These are phyloP conservation scores for Pythium pyrilobum DNA, from an alignment of 352 stramenopile species.

Conservation along the genomic window DNA sequence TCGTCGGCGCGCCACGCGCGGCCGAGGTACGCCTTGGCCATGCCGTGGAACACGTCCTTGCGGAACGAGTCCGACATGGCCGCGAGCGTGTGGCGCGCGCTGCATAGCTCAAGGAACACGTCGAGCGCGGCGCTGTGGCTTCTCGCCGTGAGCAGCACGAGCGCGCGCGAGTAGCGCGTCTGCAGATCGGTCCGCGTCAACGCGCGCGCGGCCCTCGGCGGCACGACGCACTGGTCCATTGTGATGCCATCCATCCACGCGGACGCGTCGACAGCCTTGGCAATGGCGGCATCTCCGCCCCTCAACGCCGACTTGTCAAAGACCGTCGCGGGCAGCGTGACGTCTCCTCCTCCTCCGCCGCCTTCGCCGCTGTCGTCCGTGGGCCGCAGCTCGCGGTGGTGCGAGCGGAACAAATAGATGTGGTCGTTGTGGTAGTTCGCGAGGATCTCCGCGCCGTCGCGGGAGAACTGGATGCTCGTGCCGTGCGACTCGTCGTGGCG, in stretches of 20 bases:
- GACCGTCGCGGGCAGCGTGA: background rate
- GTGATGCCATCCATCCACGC: slow-evolving; percentile 11
- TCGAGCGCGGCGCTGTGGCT: slow-evolving; percentile 37
- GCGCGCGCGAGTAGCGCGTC: slow-evolving; percentile 21
- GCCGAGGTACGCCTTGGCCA: slow-evolving; percentile 59
- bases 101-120: slow-evolving; percentile 9
- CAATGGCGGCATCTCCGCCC: background rate
- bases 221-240: slow-evolving; percentile 9
- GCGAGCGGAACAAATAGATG: slow-evolving; percentile 76
- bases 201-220: background rate
- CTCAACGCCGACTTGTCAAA: slow-evolving; percentile 9
- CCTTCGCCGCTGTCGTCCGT: background rate
- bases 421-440: slow-evolving; percentile 85
- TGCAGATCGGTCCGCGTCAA: slow-evolving; percentile 18
- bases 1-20: slow-evolving; percentile 60
- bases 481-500: slow-evolving; percentile 58
- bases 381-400: slow-evolving; percentile 12
- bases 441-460: slow-evolving; percentile 57
- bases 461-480: slow-evolving; percentile 80
- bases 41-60: slow-evolving; percentile 55
- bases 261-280: background rate
- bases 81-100: background rate
- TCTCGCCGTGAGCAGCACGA: slow-evolving; percentile 23
- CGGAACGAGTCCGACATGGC: slow-evolving; percentile 27
- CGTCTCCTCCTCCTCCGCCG: background rate